Base-by-base conservation (phyloP, 106 monocot species). In the Iris macrosiphon region DNA sequence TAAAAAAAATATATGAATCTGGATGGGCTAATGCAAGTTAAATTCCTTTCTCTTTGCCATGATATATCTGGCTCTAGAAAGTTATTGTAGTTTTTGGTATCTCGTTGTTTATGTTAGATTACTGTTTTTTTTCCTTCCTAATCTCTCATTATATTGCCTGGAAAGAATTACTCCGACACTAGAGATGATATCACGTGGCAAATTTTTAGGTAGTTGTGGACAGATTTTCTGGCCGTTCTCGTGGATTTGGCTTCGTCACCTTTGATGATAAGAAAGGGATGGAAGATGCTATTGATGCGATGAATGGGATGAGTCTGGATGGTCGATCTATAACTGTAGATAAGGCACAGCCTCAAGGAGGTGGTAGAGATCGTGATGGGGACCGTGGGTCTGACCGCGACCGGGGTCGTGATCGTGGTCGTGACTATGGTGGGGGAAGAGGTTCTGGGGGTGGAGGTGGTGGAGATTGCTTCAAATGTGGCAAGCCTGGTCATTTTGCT, bases 401-500 rank as follows among this genome's bases (percentile, higher is more conserved):
- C 12, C 55, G 52, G 2, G 70, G n/a, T n/a, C n/a, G n/a, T n/a
- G n/a, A n/a, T n/a, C n/a, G n/a, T n/a, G n/a, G n/a, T n/a, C n/a
- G n/a, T n/a, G n/a, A 70, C 14, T 49, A 34, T 69, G 56, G 75
- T 18, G 76, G 79, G 11, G 65, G 84, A 2, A 63, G 90, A 22
- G 66, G 72, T 27, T 71, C 67, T 27, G 81, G 34, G 34, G 34
- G 34, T 35, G 34, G 34, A 6, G 46, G 61, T 3, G 40, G 71
- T 32, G 76, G 85, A 21, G 92, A 92, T 0, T 92, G 92, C 57
- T 92, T 79, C 49, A 87, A 92, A 54, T 92, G 92, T 67, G 82
- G 82, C 22, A 92, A 87, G 31, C 92, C 92, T 45, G 92, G 92
- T 2, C 92, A 92, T 71, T 92, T 92, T 77, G 92, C 92, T 32